These are phyloP conservation scores for Blastobotrys robertii DNA, from an alignment of 805 yeast genomes.

Conservation along the genomic window DNA sequence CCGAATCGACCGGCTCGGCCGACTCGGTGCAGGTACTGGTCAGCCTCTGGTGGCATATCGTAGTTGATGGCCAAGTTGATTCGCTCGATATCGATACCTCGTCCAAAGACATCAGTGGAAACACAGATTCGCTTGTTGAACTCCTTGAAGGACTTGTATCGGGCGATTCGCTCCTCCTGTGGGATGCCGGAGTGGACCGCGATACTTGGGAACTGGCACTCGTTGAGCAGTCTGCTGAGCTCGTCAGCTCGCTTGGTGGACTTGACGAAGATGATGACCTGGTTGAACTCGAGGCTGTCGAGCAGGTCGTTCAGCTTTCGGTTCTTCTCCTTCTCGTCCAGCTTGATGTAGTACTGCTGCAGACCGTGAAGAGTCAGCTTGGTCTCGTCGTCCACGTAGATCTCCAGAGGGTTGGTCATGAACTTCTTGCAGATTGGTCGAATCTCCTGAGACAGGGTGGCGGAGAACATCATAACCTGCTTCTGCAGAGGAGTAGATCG, in stretches of 20 bases:
- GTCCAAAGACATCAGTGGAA: slow-evolving; percentile 95
- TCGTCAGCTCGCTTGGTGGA: slow-evolving; percentile 88
- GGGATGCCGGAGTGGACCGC: slow-evolving; percentile 93
- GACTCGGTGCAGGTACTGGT: slow-evolving; percentile 96
- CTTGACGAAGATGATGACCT: slow-evolving; percentile 92
- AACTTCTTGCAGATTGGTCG: slow-evolving; percentile 96
- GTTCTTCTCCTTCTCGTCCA: slow-evolving; percentile 87
- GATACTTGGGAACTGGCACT: slow-evolving; percentile 93
- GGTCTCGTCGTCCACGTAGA: slow-evolving; percentile 95
- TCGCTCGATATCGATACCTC: slow-evolving; percentile 99
- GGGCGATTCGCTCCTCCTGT: slow-evolving; percentile 96
- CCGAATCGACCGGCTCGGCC: slow-evolving; percentile 99
- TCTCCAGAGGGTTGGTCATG: slow-evolving; percentile 96
- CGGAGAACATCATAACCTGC: slow-evolving; percentile 99
- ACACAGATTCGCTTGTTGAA: slow-evolving; percentile 98
- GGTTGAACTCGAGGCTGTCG: slow-evolving; percentile 93
- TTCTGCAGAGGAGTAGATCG: slow-evolving; percentile 96
- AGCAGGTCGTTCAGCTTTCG: slow-evolving; percentile 83
- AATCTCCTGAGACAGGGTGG: slow-evolving; percentile 87
- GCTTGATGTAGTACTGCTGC: slow-evolving; percentile 90
- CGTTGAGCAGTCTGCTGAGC: slow-evolving; percentile 77
- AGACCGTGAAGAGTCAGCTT: slow-evolving; percentile 95
- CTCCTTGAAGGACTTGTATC: slow-evolving; percentile 93
- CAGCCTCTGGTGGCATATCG: slow-evolving; percentile 93
- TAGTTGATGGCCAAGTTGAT: slow-evolving; percentile 96